Base-by-base conservation (phyloP, 306 rosid species). In the Fagus crenata region DNA sequence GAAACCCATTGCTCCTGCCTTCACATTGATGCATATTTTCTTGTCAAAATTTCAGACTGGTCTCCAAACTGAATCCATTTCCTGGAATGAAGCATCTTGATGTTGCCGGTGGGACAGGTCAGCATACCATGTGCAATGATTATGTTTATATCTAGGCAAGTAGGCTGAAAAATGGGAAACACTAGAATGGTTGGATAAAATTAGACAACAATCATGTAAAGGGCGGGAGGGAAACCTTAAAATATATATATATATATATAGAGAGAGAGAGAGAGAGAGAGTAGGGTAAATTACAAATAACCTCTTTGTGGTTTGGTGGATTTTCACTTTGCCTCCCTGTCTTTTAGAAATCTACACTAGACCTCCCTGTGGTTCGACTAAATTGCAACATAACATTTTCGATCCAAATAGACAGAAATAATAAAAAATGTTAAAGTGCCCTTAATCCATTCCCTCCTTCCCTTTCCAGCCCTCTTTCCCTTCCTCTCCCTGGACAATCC, bases 91-190 rank as follows among this genome's bases (percentile, higher is more conserved):
- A 86, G 78, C 99, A 92, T 91, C 97, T 95, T 65, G 99, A 95
- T 77, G 96, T 90, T 70, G 97, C 99, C 72, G 99, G 99, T 80
- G 99, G 98, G 75, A 95, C 99, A 85, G 99, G 99, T 89, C 37
- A 60, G 83, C 77, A 15, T 69, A 42, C 54, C 9, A 36, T 41
- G 33, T 73, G 5, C 40, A 76, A n/a, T 78, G 6, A 49, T 70
- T 75, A n/a, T 78, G 6, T 40, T 70, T 75, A 17, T 78, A 28
- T 60, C 72, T 61, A 74, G n/a, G 36, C 70, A 15, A 40, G 6
- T 51, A 69, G 39, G 70, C 74, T 79, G 58, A 54, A 68, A 78
- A 70, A 53, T 61, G 63, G 53, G 60, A 67, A 73, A 41, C 12
- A 64, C 68, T 40, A 35, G 53, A 63, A 22, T 74, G 51, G 60